These are phyloP conservation scores for Solanum neorickii DNA, from an alignment of 257 asterid genomes.

Conservation along the genomic window DNA sequence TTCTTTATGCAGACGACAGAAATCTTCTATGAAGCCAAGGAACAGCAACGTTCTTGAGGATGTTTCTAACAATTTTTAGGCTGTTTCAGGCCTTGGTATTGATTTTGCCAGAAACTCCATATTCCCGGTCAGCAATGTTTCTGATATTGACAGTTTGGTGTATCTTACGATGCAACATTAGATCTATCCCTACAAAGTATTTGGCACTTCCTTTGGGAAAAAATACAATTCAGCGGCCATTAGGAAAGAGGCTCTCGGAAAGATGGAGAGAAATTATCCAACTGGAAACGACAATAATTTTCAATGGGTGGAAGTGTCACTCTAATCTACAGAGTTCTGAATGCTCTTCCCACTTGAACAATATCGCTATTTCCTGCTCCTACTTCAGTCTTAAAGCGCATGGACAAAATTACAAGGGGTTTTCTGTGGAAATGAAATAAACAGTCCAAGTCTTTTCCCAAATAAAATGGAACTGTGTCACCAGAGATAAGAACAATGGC, in stretches of 20 bases:
- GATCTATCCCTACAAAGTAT: neutral
- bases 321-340: neutral
- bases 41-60: neutral
- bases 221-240: neutral
- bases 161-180: neutral
- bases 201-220: neutral
- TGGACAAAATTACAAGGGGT: neutral
- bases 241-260: neutral
- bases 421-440: neutral
- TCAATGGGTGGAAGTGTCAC: neutral
- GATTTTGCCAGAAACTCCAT: neutral
- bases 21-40: neutral
- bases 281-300: neutral
- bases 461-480: neutral
- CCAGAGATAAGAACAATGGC: neutral
- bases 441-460: neutral
- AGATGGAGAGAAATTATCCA: neutral
- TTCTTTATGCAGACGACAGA: neutral
- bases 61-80: neutral
- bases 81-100: neutral
- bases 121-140: neutral
- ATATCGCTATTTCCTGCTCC: neutral
- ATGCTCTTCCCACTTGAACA: neutral
- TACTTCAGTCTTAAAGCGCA: neutral
- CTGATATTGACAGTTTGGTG: neutral